Evolutionary conservation across 441 rosid species (phyloP), one percentile per base, ranked within the genome.

Genomic region (Geranium incanum): DNA sequence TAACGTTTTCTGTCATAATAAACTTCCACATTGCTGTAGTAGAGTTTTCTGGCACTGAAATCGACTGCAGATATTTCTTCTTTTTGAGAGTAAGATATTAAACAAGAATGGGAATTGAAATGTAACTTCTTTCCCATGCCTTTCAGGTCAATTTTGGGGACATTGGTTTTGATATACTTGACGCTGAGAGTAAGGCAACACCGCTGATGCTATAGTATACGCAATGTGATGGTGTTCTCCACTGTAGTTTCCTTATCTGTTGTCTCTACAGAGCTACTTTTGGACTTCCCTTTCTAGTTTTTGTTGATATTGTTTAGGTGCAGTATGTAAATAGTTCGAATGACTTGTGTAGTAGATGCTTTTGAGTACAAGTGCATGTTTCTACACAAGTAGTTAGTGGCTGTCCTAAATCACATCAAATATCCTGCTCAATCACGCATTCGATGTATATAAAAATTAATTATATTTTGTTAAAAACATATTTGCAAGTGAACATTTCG

Each of bases 61-160:
- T 6, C 6, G 8, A n/a, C 19, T 57, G 63, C 63, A 18, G 2
- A 4, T 57, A 3, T n/a, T 28, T 28, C 33, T 28, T 28, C 33
- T 28, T 28, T 28, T 28, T 28, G 33, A 28, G 33, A 28, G 2
- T 28, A 28, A 28, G 33, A 28, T 28, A 28, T 28, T 28, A 28
- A 28, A 28, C 33, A 2, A 28, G 33, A 28, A 28, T 28, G 33
- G 33, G 3, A 28, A 28, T 28, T 28, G 23, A 57, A 57, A 18
- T 57, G 6, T 4, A 1, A 8, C 4, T 0, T 12, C 39, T 23
- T 64, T 65, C 60, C 12, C 18, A 23, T 52, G 52, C 63, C 78
- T 52, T 59, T 39, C 91, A 93, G 98, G 88, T 93, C 98, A 72
- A 93, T 90, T 74, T 74, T 91, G 65, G 98, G 98, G 59, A 88